These are phyloP conservation scores for Aspergillus nidulans DNA, from an alignment of 495 filamentous ascomycete species.

Conservation along the genomic window DNA sequence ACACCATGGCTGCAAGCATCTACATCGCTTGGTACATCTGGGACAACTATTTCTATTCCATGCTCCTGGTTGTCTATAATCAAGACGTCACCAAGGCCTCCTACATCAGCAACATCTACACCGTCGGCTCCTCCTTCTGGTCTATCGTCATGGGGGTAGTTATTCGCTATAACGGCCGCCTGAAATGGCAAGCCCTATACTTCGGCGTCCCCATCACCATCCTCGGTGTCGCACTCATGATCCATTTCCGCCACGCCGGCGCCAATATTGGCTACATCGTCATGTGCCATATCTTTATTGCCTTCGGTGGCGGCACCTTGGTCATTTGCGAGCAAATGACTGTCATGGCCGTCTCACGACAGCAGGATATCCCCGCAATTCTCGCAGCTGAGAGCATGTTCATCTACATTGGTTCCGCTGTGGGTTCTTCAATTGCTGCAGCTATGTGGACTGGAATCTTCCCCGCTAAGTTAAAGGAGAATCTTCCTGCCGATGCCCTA, in stretches of 20 bases:
- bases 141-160: constrained; percentile 45
- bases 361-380: constrained; percentile 46
- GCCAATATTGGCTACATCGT: constrained; percentile 59
- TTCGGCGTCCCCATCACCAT: constrained; percentile 58
- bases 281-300: constrained; percentile 73
- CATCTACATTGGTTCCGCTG: constrained; percentile 52
- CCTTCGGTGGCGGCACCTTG: constrained; percentile 56
- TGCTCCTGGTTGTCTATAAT: constrained; percentile 63
- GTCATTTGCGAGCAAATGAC: constrained; percentile 65
- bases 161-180: constrained; percentile 52
- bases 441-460: constrained; percentile 55
- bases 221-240: constrained; percentile 58
- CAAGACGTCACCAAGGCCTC: constrained; percentile 52
- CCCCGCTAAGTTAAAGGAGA: constrained; percentile 46
- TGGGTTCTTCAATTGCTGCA: constrained; percentile 57
- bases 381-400: constrained; percentile 56
- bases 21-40: constrained; percentile 50
- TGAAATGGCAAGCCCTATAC: constrained; percentile 48
- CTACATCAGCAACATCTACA: constrained; percentile 51
- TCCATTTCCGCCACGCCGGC: constrained; percentile 57
- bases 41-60: constrained; percentile 60
- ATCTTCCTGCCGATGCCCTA: constrained; percentile 48
- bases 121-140: constrained; percentile 45
- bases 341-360: constrained; percentile 61
- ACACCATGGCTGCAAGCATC: constrained; percentile 51